Evolutionary conservation across 805 yeast genomes (phyloP), one percentile per base, ranked within the genome.

Genomic region (Schizosaccharomyces octosporus): DNA sequence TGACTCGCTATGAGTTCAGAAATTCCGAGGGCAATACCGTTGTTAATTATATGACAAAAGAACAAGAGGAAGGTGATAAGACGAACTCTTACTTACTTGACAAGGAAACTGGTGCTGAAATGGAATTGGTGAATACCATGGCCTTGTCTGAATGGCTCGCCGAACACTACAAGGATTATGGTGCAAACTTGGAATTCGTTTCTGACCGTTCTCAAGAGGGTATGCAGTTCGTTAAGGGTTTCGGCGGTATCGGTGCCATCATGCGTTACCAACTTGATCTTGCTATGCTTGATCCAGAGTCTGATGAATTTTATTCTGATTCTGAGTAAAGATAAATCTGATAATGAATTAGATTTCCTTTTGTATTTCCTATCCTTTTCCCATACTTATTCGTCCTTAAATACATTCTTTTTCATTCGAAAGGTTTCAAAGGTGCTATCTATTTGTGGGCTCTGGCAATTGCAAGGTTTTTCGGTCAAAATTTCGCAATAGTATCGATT

Each of bases 161-260:
- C 60, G 98, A 90, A 76, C 87, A 88, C 75, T 93, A 93, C 76
- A 85, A 83, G 72, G 85, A 80, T 69, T 93, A 80, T 69, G 99
- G 99, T 80, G 95, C 98, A 61, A 81, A 84, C 64, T 79, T 93
- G 68, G 99, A 93, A 76, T 93, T 93, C 68, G 95, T 93, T 67
- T 86, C 97, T 60, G 97, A 93, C 76, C 83, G 87, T 75, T 85
- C 95, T 27, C 84, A 95, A 55, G 99, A 93, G 75, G 99, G 99
- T 78, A 95, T 97, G 58, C 99, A 93, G 77, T 93, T 93, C 74
- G 94, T 85, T 63, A 84, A 82, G 68, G 99, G 99, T 63, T 93
- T 93, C 71, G 99, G 99, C 84, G 99, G 98, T 76, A 81, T 93
- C 66, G 99, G 99, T 73, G 97, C 96, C 63, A 72, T 93, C 68